Evolutionary conservation across 1,284 basidiomycete genomes (phyloP), one percentile per base, ranked within the genome.

Genomic region (Dichomitus squalens): DNA sequence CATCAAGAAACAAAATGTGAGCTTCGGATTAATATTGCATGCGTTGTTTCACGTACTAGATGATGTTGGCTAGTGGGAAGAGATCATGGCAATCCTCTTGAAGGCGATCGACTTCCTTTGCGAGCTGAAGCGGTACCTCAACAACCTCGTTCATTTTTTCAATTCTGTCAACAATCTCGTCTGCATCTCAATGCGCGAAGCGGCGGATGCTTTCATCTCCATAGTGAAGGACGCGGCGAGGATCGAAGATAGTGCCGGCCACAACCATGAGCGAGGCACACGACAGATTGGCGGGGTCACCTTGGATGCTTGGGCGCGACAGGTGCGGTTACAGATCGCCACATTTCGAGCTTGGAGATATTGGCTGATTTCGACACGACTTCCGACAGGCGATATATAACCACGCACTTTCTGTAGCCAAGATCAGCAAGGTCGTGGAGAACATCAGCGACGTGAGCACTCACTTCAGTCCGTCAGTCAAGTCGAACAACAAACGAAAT

Each of bases 81-180:
- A 53, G 16, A 58, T 58, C 47, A 54, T 21, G 27, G 52, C 23
- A 4, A 58, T 58, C 16, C 40, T 58, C 14, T 9, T 34, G 20
- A 49, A 41, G 20, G 57, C 57, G 16, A 54, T 58, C 40, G 36
- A 53, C 25, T 58, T 58, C 34, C 47, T 58, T 3, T 58, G 52
- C 52, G 47, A 58, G 52, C 48, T 58, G 23, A 58, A 58, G 41
- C 31, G 18, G 20, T 58, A 54, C 41, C 23, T 58, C 18, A 58
- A 58, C 52, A 58, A 58, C 40, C 57, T 58, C 27, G 57, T 58
- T 5, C 57, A 58, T 27, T 58, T 58, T 36, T 58, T 58, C 40
- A 35, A 49, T 41, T 47, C 48, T 11, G 57, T 58, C 18, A 50
- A 58, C 47, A 58, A 53, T 20, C 48, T 58, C 27, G 52, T 58